phyloP scores from a whole-genome alignment of 2,329 filamentous ascomycete genomes.

The Colletotrichum neosansevieriae region DNA sequence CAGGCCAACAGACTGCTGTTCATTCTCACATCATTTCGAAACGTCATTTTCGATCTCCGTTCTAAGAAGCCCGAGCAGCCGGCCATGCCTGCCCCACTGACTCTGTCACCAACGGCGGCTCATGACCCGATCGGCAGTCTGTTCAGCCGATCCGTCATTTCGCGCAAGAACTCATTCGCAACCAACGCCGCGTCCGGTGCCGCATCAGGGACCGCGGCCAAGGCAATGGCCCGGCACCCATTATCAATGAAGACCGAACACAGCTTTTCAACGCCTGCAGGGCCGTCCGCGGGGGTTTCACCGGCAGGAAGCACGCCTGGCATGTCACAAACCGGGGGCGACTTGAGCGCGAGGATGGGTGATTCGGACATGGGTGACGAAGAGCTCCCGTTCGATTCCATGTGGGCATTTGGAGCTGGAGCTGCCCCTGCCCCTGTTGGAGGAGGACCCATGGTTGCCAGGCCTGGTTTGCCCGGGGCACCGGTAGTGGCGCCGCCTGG shows the following conservation, averaged over 20 bases:
- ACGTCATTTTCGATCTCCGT: slow-evolving; percentile 49
- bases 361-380: slow-evolving; percentile 46
- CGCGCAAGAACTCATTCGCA: slow-evolving; percentile 38
- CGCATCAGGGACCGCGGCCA: not conserved
- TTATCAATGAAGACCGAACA: slow-evolving; percentile 35
- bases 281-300: slow-evolving; percentile 33
- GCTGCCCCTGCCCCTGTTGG: slow-evolving; percentile 4
- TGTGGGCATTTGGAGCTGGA: slow-evolving; percentile 47
- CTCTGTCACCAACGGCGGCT: slow-evolving; percentile 36
- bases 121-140: slow-evolving; percentile 47
- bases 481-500: slow-evolving; percentile 1
- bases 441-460: not conserved
- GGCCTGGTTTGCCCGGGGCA: not conserved
- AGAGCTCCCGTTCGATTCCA: slow-evolving; percentile 53
- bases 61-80: slow-evolving; percentile 33
- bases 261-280: slow-evolving; percentile 18
- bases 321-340: slow-evolving; percentile 34
- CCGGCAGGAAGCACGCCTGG: slow-evolving; percentile 37
- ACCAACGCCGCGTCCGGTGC: not conserved
- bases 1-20: slow-evolving; percentile 63
- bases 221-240: slow-evolving; percentile 34
- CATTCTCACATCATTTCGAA: slow-evolving; percentile 62
- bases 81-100: slow-evolving; percentile 43
- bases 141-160: slow-evolving; percentile 41
- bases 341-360: slow-evolving; percentile 32